Percentiles rank a stretch among this genome's conserved stretches.
Evolutionary conservation across 331 rosid genomes (phyloP).

Genomic region (Quercus tomentella): DNA sequence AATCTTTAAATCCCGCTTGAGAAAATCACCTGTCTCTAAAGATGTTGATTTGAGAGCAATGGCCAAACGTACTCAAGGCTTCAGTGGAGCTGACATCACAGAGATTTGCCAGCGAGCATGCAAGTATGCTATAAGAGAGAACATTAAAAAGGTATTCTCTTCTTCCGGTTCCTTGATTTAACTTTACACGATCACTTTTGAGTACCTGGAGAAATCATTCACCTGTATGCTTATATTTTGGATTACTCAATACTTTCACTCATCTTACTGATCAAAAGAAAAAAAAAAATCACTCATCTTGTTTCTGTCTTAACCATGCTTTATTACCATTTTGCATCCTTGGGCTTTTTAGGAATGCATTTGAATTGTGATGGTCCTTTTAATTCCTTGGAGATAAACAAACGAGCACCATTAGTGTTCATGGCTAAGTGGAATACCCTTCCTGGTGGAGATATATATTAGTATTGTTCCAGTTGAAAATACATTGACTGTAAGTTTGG

Average conservation of each 20-base stretch:
- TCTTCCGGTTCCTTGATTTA: not conserved
- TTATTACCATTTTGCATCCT: not conserved
- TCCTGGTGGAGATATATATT: not conserved
- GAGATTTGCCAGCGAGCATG: constrained; percentile 76
- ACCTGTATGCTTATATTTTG: not conserved
- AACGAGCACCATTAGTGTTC: not conserved
- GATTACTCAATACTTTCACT: not conserved
- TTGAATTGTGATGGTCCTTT: not conserved
- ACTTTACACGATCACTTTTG: not conserved
- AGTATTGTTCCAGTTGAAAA: not conserved
- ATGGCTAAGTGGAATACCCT: not conserved
- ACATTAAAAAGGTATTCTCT: constrained; percentile 56
- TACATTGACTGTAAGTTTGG: not conserved
- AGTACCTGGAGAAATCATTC: not conserved
- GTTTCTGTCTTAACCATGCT: not conserved
- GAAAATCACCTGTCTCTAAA: constrained; percentile 64
- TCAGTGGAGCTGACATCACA: constrained; percentile 73
- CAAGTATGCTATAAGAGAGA: constrained; percentile 75
- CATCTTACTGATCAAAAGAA: not conserved
- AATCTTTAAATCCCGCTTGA: constrained; percentile 66
- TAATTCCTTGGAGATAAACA: not conserved
- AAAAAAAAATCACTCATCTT: not conserved
- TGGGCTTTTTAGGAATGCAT: not conserved
- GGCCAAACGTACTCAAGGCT: constrained; percentile 61
- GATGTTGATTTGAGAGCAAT: constrained; percentile 65